Evolutionary conservation across 2,329 filamentous ascomycete genomes (phyloP).

Genomic region (Cadophora sp.): DNA sequence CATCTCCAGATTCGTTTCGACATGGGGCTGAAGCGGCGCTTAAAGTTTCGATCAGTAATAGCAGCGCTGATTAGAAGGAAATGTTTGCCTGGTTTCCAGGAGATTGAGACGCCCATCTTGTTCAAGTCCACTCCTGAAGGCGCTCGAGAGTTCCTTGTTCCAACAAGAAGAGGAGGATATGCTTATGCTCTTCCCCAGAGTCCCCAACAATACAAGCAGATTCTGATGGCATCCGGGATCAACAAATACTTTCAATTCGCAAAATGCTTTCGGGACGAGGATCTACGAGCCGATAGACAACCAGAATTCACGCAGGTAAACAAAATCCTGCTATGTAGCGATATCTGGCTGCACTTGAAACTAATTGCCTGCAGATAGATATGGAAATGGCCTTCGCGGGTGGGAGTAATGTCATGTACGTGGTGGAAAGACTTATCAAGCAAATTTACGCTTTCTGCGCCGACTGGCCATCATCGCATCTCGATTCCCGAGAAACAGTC

Average conservation of each 20-base stretch:
- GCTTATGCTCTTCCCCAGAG: slow-evolving; percentile 95
- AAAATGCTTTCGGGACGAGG: slow-evolving; percentile 93
- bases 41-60: slow-evolving; percentile 71
- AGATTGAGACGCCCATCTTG: slow-evolving; percentile 90
- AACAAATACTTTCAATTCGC: slow-evolving; percentile 90
- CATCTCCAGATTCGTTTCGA: slow-evolving; percentile 88
- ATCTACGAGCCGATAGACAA: slow-evolving; percentile 88
- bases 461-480: neutral
- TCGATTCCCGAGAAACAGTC: neutral
- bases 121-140: slow-evolving; percentile 99
- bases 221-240: slow-evolving; percentile 91
- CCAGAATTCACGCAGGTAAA: slow-evolving; percentile 92
- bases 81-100: slow-evolving; percentile 36
- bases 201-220: slow-evolving; percentile 98
- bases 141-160: slow-evolving; percentile 92
- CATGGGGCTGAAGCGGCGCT: slow-evolving; percentile 66
- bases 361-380: slow-evolving; percentile 69
- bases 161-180: slow-evolving; percentile 75
- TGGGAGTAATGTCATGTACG: slow-evolving; percentile 71
- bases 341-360: neutral
- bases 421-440: slow-evolving; percentile 40
- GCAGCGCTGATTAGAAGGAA: slow-evolving; percentile 55
- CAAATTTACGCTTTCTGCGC: slow-evolving; percentile 28
- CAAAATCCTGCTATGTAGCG: neutral
- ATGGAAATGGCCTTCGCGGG: slow-evolving; percentile 89